Base-by-base conservation (phyloP, 2,329 filamentous ascomycete species). In the Fusarium coicis region DNA sequence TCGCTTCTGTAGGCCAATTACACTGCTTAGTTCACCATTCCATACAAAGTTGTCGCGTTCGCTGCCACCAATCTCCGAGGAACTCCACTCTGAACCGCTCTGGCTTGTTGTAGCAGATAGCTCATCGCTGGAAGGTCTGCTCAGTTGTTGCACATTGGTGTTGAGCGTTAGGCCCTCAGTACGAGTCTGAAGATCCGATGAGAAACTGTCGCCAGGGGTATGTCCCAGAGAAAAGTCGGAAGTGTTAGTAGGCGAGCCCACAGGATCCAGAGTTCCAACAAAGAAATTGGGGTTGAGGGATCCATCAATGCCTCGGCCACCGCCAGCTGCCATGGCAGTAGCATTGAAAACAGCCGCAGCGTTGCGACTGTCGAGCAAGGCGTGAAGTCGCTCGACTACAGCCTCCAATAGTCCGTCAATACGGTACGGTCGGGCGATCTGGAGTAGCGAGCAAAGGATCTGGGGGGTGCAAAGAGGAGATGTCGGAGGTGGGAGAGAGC, bases 271-370 rank as follows among this genome's bases (percentile, higher is more conserved):
- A 77, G 84, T 84, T 11, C 86, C 83, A 10, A 89, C 86, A 76
- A 88, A 90, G 80, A 87, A 90, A 77, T 91, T 91, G 64, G 90
- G 90, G 76, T 91, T 90, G 36, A 91, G 82, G 4, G 85, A 86
- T 42, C 87, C 93, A 59, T 93, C 91, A 34, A 96, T 93, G 53
- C 93, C 93, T 53, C 95, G 90, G 1, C 96, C 96, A 32, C 96
- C 95, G 16, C 96, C 96, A 3, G 96, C 96, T 1, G 95, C 96
- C 96, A 98, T 98, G 59, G 96, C 96, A 0, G 96, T 96, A 1
- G 96, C 96, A 74, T 99, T 99, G 86, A 99, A 99, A 0, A 99
- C 95, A 10, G 96, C 96, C 0, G 96, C 96, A 0, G 96, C 96
- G 75, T 98, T 99, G 52, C 96, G 90, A 53, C 94, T 96, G 80